A percentile compares a stretch with the other conserved stretches of the same genome.
Evolutionary conservation across 2,329 filamentous ascomycete species (phyloP).

Genomic region (Botrytis porri): DNA sequence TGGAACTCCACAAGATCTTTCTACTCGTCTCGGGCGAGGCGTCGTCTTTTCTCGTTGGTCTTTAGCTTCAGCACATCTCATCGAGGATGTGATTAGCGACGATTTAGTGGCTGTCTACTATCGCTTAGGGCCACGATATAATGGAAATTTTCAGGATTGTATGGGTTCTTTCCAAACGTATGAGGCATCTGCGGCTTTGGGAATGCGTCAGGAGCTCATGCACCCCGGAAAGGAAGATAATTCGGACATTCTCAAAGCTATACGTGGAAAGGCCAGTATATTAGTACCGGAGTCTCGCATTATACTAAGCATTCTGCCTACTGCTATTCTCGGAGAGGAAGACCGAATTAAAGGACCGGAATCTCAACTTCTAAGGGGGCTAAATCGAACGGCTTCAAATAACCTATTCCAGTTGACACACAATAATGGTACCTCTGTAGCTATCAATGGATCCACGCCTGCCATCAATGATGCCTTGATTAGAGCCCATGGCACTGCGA

Average conservation of each 20-base stretch:
- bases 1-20: slow-evolving; percentile 86
- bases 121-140: slow-evolving; percentile 84
- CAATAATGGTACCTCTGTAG: slow-evolving; percentile 72
- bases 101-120: slow-evolving; percentile 89
- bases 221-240: slow-evolving; percentile 86
- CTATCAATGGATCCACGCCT: slow-evolving; percentile 83
- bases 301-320: slow-evolving; percentile 77
- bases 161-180: slow-evolving; percentile 96
- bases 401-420: slow-evolving; percentile 67
- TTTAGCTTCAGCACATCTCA: slow-evolving; percentile 82
- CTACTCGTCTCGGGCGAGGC: slow-evolving; percentile 69
- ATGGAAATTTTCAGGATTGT: slow-evolving; percentile 95
- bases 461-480: slow-evolving; percentile 86
- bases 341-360: slow-evolving; percentile 70
- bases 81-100: slow-evolving; percentile 83
- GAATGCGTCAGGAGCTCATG: slow-evolving; percentile 85
- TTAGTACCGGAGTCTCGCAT: slow-evolving; percentile 80
- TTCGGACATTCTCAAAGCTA: slow-evolving; percentile 87
- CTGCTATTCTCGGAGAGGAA: slow-evolving; percentile 76
- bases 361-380: slow-evolving; percentile 68
- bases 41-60: slow-evolving; percentile 81
- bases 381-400: slow-evolving; percentile 69
- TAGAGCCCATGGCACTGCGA: slow-evolving; percentile 73
- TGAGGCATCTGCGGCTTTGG: slow-evolving; percentile 83
- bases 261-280: slow-evolving; percentile 77